Evolutionary conservation across 768 basidiomycete genomes (phyloP), one percentile per base, ranked within the genome.

Genomic region (Albatrellus ellisii): DNA sequence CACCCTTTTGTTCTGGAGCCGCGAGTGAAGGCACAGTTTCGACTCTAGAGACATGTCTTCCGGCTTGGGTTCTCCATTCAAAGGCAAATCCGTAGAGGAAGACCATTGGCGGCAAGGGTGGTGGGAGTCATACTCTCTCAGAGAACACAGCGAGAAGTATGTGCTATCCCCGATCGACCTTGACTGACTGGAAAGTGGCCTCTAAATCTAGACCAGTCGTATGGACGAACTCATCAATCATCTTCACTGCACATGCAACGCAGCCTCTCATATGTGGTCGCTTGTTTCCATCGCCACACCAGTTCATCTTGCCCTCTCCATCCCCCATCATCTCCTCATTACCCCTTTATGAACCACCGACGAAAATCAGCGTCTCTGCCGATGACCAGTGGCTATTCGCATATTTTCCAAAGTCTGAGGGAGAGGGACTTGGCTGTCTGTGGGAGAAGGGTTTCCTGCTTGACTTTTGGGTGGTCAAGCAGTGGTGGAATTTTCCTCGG

Each of bases 41-140:
- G 11, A 21, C 35, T 21, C 14, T 11, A 4, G 2, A 15, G 35
- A 11, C 4, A 54, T 56, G 26, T 39, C 36, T 24, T 65, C 68
- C 14, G 62, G 73, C 10, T 32, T 41, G 9, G 17, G 17, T 31
- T 34, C 32, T 11, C 41, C 31, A 14, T 59, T 66, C 35, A 79
- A 77, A 52, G 71, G 71, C 18, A 80, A 76, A 57, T 61, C 51
- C 20, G 70, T 61, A 44, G 72, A 73, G 48, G 65, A 64, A 41
- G 60, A 59, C 20, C 64, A 64, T 36, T 82, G 77, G 76, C 68
- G 70, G 18, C 54, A 74, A 22, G 72, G 72, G 22, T 85, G 83
- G 83, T 86, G 80, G 80, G 78, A 86, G 47, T 67, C 79, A 31
- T 64, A 71, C 45, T 72, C 79, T 21, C 62, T 83, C 29, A 59